Evolutionary conservation across 2,329 filamentous ascomycete species (phyloP).

Genomic region (Colletotrichum brevisporum): DNA sequence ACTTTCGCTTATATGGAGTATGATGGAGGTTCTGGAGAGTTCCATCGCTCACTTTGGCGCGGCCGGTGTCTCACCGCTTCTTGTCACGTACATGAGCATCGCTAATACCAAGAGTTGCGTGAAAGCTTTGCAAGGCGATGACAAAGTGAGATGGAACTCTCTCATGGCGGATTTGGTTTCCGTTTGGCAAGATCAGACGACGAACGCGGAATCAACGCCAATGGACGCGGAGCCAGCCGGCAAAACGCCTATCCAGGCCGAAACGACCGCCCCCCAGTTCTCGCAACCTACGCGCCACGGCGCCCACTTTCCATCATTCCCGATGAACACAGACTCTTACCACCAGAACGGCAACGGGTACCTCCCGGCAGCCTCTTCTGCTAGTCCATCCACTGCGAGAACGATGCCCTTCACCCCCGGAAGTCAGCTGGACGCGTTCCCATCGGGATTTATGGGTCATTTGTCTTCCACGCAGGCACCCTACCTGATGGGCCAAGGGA

Average conservation of each 20-base stretch:
- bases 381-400: slow-evolving; percentile 40
- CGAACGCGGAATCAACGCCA: slow-evolving; percentile 26
- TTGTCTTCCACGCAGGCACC: slow-evolving; percentile 41
- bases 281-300: slow-evolving; percentile 26
- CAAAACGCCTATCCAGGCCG: slow-evolving; percentile 28
- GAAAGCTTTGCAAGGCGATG: slow-evolving; percentile 51
- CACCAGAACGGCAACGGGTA: slow-evolving; percentile 24
- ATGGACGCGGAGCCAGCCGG: slow-evolving; percentile 43
- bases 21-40: slow-evolving; percentile 53
- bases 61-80: slow-evolving; percentile 51
- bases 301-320: slow-evolving; percentile 22
- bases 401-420: slow-evolving; percentile 40
- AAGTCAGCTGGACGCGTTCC: slow-evolving; percentile 38
- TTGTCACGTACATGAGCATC: slow-evolving; percentile 53
- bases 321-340: slow-evolving; percentile 29
- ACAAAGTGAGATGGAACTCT: slow-evolving; percentile 50
- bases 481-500: slow-evolving; percentile 43
- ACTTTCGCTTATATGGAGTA: slow-evolving; percentile 52
- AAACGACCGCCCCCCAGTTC: slow-evolving; percentile 7
- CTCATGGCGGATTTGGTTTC: slow-evolving; percentile 46
- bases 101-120: slow-evolving; percentile 51
- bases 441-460: slow-evolving; percentile 35
- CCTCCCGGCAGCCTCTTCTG: slow-evolving; percentile 30
- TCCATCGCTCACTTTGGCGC: slow-evolving; percentile 49
- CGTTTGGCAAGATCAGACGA: slow-evolving; percentile 45